Evolutionary conservation across 352 stramenopile genomes (phyloP).

Genomic region (Elongisporangium senticosum): DNA sequence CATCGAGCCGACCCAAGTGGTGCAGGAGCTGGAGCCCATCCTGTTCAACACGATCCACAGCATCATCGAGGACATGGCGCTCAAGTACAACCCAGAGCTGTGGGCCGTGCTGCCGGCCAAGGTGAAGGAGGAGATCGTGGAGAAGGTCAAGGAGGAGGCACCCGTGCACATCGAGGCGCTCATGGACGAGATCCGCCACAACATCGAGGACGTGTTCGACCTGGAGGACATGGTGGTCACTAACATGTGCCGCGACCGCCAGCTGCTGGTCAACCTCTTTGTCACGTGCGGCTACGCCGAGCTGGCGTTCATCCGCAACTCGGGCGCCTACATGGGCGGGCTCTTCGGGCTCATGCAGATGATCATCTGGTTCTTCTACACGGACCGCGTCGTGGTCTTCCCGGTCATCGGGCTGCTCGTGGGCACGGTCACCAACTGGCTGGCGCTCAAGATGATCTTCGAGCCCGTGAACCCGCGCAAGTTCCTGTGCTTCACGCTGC

Average conservation of each 20-base stretch:
- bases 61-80: constrained; percentile 84
- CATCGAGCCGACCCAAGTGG: constrained; percentile 88
- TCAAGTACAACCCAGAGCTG: constrained; percentile 85
- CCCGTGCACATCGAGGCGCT: constrained; percentile 89
- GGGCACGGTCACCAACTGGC: constrained; percentile 96
- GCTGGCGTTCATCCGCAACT: constrained; percentile 89
- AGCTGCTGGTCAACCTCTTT: constrained; percentile 95
- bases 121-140: constrained; percentile 90
- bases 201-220: constrained; percentile 95
- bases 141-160: constrained; percentile 92
- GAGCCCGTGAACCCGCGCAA: constrained; percentile 83
- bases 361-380: constrained; percentile 84
- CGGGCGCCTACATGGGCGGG: constrained; percentile 87
- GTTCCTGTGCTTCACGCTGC: constrained; percentile 88
- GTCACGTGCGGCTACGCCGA: constrained; percentile 89
- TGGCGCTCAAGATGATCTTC: constrained; percentile 93
- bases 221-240: constrained; percentile 94
- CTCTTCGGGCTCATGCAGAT: constrained; percentile 88
- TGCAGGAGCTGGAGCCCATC: constrained; percentile 89
- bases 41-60: constrained; percentile 87
- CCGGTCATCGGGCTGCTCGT: constrained; percentile 93
- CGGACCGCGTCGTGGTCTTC: constrained; percentile 80
- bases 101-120: constrained; percentile 72
- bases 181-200: constrained; percentile 93
- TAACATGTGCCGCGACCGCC: constrained; percentile 93